phyloP scores from a whole-genome alignment of 768 basidiomycete genomes.

The Austroboletus eburneus region DNA sequence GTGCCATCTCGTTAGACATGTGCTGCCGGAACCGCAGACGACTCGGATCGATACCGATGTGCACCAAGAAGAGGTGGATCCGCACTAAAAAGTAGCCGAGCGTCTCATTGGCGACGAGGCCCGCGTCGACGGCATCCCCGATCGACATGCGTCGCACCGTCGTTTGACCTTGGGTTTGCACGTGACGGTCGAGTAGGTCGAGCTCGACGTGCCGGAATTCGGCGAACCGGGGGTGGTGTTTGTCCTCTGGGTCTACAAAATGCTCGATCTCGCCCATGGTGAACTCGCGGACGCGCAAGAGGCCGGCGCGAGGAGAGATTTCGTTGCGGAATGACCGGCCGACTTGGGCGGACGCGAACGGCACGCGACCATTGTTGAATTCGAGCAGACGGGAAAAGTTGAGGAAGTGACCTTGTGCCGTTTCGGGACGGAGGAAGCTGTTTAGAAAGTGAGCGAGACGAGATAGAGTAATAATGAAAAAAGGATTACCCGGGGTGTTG shows the following conservation, averaged over 20 bases:
- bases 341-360: conserved; percentile 96
- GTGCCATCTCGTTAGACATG: conserved; percentile 99
- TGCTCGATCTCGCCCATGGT: conserved; percentile 99
- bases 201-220: conserved; percentile 77
- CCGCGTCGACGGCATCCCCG: conserved; percentile 84
- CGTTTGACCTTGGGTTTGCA: conserved; percentile 74
- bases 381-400: conserved; percentile 97
- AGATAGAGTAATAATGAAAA: fast-evolving
- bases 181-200: conserved; percentile 73
- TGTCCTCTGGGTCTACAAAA: conserved; percentile 93
- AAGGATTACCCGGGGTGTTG: conserved; percentile 79
- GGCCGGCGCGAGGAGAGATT: conserved; percentile 93
- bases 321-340: conserved; percentile 97
- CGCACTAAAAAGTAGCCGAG: conserved; percentile 96
- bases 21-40: conserved; percentile 95
- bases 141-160: conserved; percentile 63
- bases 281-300: conserved; percentile 97
- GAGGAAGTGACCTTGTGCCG: conserved; percentile 97
- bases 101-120: conserved; percentile 93
- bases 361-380: conserved; percentile 95
- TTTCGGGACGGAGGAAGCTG: conserved; percentile 95
- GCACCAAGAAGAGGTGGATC: conserved; percentile 82
- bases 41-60: conserved; percentile 82
- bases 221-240: conserved; percentile 77
- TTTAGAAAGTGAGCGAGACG: not conserved